Conservation (phyloP, 768 basidiomycete species). For the Mycena rebaudengoi region DNA sequence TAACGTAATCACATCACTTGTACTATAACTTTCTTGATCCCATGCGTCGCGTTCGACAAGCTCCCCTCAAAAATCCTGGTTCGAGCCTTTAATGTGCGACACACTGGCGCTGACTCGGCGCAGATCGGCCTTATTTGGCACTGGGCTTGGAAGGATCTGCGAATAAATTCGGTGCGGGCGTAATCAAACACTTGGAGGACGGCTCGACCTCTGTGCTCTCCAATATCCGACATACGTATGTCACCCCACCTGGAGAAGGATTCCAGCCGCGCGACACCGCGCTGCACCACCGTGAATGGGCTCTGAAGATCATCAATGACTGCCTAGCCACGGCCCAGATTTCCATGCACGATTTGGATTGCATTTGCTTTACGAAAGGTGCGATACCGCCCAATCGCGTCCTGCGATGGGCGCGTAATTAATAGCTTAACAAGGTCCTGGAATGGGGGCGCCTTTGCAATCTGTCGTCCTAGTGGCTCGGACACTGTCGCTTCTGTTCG, state of each 20-base stretch:
- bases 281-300: constrained; percentile 95
- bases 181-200: constrained; percentile 84
- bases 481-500: constrained; percentile 85
- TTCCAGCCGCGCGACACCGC: constrained; percentile 97
- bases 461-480: constrained; percentile 95
- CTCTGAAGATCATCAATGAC: constrained; percentile 79
- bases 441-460: constrained; percentile 97
- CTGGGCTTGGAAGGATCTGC: constrained; percentile 97
- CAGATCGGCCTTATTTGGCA: constrained; percentile 81
- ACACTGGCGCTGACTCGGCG: background rate
- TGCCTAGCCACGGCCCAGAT: constrained; percentile 74
- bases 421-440: constrained; percentile 73
- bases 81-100: background rate
- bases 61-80: constrained; percentile 33
- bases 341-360: constrained; percentile 83
- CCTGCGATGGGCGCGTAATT: background rate
- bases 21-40: background rate
- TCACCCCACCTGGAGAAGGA: constrained; percentile 97
- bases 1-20: too few species aligned
- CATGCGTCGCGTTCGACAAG: constrained; percentile 30
- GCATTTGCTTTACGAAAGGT: constrained; percentile 99
- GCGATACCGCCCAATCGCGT: background rate
- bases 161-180: constrained; percentile 95
- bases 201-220: constrained; percentile 82
- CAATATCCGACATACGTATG: constrained; percentile 97